These are phyloP conservation scores for Penicillium manginii DNA, from an alignment of 495 filamentous ascomycete genomes.

Conservation along the genomic window DNA sequence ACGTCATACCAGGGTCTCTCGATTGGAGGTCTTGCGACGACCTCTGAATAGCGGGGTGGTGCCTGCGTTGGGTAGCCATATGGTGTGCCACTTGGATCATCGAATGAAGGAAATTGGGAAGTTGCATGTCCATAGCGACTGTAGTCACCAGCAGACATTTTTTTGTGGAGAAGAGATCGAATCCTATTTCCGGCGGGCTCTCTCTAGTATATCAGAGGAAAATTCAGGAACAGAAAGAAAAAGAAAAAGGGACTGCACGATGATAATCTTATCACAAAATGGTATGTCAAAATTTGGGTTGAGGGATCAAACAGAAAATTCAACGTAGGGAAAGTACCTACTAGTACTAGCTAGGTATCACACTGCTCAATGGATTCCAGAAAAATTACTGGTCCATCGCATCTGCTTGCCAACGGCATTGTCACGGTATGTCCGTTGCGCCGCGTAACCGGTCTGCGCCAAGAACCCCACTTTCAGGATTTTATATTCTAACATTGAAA, in stretches of 20 bases:
- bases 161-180: neutral
- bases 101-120: constrained; percentile 6
- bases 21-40: neutral
- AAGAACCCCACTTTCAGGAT: constrained; percentile 3
- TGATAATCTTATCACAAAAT: neutral
- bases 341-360: too few relatives aligned
- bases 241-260: neutral
- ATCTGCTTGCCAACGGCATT: neutral
- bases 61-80: neutral
- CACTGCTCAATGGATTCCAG: neutral
- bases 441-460: constrained; percentile 3
- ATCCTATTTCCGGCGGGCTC: too few relatives aligned
- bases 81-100: neutral
- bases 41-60: constrained; percentile 14
- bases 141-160: constrained; percentile 2
- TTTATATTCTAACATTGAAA: neutral
- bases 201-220: too few relatives aligned
- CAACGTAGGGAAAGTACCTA: too few relatives aligned
- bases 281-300: neutral
- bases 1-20: constrained; percentile 17
- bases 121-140: constrained; percentile 17
- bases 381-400: neutral
- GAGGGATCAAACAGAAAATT: neutral
- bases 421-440: neutral
- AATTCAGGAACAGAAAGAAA: neutral